Evolutionary conservation across 345 rosid genomes (phyloP), one percentile per base, ranked within the genome.

Genomic region (Syzygium aqueum): DNA sequence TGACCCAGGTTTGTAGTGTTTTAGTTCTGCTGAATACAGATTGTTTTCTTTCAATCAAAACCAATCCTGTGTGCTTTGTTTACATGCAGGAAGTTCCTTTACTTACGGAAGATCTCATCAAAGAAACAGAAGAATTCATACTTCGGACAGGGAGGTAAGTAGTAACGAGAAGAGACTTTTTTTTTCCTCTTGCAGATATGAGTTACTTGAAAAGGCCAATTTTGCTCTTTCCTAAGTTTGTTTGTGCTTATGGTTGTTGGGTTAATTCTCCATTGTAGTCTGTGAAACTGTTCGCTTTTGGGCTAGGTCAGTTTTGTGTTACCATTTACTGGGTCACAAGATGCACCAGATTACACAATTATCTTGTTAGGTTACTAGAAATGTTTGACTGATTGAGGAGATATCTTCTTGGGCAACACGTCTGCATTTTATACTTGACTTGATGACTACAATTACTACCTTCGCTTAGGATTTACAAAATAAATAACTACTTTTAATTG

Each of bases 111-210:
- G 99, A 97, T 92, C 95, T 96, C 90, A 96, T 96, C 46, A 94
- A 87, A 92, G 99, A 97, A 94, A 96, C 96, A 88, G 99, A 97
- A 91, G 99, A 97, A 89, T 92, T 97, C 23, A 94, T 97, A 85
- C 97, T 97, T 89, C 96, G 99, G 82, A 97, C 99, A 77, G 97
- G 99, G 90, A 97, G 99, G 99, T 97, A 77, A 86, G 92, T 87
- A 78, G 89, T 43, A 88, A 13, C 82, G 11, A 33, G 80, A 73
- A 19, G 25, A 73, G 49, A 21, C 15, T 9, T 5, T 37, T 49
- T 37, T 49, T 73, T 73, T 73, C 49, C 49, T 73, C 82, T 73
- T 73, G 82, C 43, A 21, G 82, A 37, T 43, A 73, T 10, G 27
- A 33, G 27, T 73, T 33, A 73, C 82, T 73, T 6, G 49, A 73